These are phyloP conservation scores for Leishmania mexicana DNA, from an alignment of 208 protist species.

Conservation along the genomic window DNA sequence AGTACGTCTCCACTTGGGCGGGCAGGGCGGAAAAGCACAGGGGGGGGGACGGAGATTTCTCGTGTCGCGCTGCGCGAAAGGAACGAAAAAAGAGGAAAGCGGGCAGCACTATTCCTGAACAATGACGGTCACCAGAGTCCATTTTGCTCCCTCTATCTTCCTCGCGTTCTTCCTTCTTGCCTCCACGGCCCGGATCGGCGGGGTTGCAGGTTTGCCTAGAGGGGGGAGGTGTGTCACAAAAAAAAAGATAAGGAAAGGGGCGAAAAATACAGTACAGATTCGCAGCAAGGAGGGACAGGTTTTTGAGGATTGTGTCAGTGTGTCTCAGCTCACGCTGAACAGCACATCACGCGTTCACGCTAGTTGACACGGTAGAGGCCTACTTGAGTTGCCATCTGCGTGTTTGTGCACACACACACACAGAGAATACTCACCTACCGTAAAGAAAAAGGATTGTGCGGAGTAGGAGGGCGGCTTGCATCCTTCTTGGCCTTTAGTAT, in stretches of 20 bases:
- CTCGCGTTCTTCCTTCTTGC: background rate
- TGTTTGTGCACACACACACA: background rate
- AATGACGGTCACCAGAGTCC: background rate
- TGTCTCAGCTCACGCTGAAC: background rate
- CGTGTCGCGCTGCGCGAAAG: background rate
- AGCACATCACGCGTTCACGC: background rate
- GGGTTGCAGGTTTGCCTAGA: background rate
- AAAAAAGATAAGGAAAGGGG: background rate
- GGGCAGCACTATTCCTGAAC: background rate
- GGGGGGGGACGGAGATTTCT: background rate
- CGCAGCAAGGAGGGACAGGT: background rate
- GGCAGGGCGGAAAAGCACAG: background rate
- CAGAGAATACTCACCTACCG: background rate
- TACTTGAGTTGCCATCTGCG: background rate
- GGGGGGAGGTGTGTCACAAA: no score
- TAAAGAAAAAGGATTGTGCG: background rate
- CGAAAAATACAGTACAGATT: background rate
- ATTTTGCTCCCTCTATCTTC: background rate
- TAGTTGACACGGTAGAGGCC: background rate
- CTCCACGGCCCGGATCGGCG: background rate
- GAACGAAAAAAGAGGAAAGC: background rate
- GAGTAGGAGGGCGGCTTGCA: background rate
- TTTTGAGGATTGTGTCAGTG: background rate
- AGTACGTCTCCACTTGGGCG: background rate
- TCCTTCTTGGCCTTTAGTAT: background rate